Percentiles rank a stretch among this genome's conserved stretches.
Conservation (phyloP, 257 asterid species). For the Oldenlandia corymbosa region DNA sequence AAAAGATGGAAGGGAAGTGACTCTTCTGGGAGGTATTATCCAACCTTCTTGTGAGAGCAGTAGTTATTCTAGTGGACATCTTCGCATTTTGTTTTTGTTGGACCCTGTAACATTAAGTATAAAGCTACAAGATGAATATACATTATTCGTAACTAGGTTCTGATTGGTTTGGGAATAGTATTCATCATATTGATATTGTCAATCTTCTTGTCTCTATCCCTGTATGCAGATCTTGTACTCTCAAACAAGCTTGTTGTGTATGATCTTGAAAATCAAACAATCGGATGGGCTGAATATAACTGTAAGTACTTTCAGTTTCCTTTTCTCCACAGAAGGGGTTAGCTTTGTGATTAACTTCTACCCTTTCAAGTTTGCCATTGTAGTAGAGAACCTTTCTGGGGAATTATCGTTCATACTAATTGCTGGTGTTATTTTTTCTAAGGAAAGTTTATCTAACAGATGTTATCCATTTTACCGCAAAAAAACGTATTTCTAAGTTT, state of each 20-base stretch:
- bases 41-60: not conserved
- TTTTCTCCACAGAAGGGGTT: conserved; percentile 1
- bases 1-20: conserved; percentile 46
- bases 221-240: conserved; percentile 63
- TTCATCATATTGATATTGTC: not conserved
- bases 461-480: not conserved
- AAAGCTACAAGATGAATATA: not conserved
- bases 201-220: not conserved
- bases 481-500: too few species aligned
- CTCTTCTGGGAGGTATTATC: conserved; percentile 66
- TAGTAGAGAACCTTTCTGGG: not conserved
- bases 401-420: not conserved
- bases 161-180: not conserved
- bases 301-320: conserved; percentile 46
- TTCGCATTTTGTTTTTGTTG: not conserved
- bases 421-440: not conserved
- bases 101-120: not conserved
- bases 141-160: not conserved
- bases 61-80: not conserved
- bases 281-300: conserved; percentile 77
- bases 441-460: not conserved
- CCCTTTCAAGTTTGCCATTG: not conserved
- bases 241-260: conserved; percentile 76
- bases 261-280: conserved; percentile 68
- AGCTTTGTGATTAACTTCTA: not conserved